Conservation (phyloP, 2,329 filamentous ascomycete genomes). For the Albophoma yamanashiensis region DNA sequence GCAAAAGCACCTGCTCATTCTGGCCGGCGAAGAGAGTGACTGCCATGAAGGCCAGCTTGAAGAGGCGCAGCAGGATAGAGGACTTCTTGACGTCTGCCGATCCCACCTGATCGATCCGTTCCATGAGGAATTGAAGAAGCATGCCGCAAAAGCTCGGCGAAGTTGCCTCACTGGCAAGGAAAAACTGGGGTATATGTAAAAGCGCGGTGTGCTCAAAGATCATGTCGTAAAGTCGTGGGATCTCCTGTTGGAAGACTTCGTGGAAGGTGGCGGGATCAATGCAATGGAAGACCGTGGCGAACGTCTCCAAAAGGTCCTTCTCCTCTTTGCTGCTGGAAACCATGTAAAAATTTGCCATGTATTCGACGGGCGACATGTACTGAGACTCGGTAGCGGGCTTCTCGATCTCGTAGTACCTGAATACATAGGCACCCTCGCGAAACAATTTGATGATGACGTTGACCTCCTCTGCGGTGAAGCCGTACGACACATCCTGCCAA, state of each 20-base stretch:
- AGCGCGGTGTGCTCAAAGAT: constrained; percentile 95
- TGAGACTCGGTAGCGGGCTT: constrained; percentile 62
- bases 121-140: constrained; percentile 95
- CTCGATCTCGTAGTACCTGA: constrained; percentile 92
- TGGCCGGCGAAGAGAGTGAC: constrained; percentile 90
- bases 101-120: constrained; percentile 88
- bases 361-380: constrained; percentile 75
- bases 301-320: constrained; percentile 93
- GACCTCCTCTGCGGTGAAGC: constrained; percentile 95
- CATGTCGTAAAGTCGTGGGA: constrained; percentile 92
- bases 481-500: constrained; percentile 92
- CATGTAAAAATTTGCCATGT: constrained; percentile 92
- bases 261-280: constrained; percentile 98
- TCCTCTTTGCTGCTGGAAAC: constrained; percentile 90
- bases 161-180: constrained; percentile 96
- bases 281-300: constrained; percentile 96
- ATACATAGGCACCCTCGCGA: constrained; percentile 90
- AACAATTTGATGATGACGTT: constrained; percentile 95
- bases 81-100: constrained; percentile 87
- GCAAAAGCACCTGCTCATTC: constrained; percentile 90
- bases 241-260: constrained; percentile 96
- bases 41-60: constrained; percentile 98
- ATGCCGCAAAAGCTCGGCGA: constrained; percentile 97
- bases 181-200: constrained; percentile 93
- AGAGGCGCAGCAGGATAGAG: constrained; percentile 83